These are phyloP conservation scores for Plasmodium vivax DNA, from an alignment of 169 alveolate species.

Conservation along the genomic window DNA sequence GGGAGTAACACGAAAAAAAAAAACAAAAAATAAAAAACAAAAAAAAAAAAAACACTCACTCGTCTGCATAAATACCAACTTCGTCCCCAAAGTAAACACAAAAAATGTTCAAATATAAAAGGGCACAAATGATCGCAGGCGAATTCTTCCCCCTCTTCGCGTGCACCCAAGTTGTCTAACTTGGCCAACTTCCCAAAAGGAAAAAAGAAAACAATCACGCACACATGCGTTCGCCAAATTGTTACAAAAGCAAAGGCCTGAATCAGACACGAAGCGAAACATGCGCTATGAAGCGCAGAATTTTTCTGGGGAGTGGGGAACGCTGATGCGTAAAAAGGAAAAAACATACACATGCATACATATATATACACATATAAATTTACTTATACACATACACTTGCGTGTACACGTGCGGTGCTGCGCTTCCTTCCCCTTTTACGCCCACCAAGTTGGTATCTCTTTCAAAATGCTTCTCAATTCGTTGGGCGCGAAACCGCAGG, in stretches of 20 bases:
- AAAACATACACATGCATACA: background rate
- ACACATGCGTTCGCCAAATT: background rate
- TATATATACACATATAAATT: background rate
- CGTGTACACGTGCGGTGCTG: background rate
- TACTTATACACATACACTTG: background rate
- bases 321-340: background rate
- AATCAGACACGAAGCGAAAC: background rate
- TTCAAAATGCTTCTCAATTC: background rate
- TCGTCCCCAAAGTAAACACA: background rate
- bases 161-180: background rate
- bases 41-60: background rate
- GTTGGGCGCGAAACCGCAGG: background rate
- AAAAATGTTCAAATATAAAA: background rate
- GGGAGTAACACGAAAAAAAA: background rate
- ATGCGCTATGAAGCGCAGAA: background rate
- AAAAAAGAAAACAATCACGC: slow-evolving; percentile 1
- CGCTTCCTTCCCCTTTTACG: background rate
- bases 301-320: slow-evolving; percentile 4
- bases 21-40: background rate
- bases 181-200: background rate
- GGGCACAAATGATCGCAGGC: background rate
- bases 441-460: background rate
- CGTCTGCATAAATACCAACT: background rate
- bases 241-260: background rate
- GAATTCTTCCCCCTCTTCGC: background rate